phyloP scores from a whole-genome alignment of 1,284 basidiomycete species.

The Blastosporella zonata region DNA sequence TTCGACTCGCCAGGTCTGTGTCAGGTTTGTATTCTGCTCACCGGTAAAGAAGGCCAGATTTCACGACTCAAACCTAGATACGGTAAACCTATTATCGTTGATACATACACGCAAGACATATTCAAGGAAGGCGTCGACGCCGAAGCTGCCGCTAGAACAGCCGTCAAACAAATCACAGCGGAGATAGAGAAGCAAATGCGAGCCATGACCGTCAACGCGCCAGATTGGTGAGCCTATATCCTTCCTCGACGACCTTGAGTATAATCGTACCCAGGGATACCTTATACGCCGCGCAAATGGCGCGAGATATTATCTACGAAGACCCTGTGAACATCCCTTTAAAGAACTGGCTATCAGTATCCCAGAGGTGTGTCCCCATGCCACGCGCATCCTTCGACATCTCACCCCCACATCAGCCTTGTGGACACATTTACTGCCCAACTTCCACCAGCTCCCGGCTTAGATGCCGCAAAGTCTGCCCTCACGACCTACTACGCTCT shows the following conservation, averaged over 20 bases:
- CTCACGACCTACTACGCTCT: slow-evolving; percentile 61
- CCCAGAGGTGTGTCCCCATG: slow-evolving; percentile 49
- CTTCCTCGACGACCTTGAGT: neutral
- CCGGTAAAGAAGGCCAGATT: neutral
- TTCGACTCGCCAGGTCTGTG: slow-evolving; percentile 26
- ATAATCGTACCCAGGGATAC: slow-evolving; percentile 48
- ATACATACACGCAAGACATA: slow-evolving; percentile 23
- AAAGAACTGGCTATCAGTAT: slow-evolving; percentile 49
- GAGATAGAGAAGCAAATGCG: slow-evolving; percentile 51
- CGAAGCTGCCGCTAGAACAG: slow-evolving; percentile 43
- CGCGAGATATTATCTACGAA: slow-evolving; percentile 57
- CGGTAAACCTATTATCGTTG: slow-evolving; percentile 45
- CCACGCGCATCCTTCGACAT: neutral
- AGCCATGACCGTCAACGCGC: slow-evolving; percentile 64
- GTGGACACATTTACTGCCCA: slow-evolving; percentile 5
- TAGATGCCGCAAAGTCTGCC: slow-evolving; percentile 30
- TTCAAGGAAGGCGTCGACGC: slow-evolving; percentile 23
- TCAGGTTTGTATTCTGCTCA: slow-evolving; percentile 24
- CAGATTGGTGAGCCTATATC: slow-evolving; percentile 54
- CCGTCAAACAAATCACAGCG: slow-evolving; percentile 61
- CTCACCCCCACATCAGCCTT: slow-evolving; percentile 2
- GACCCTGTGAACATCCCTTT: slow-evolving; percentile 46
- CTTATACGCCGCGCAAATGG: slow-evolving; percentile 53
- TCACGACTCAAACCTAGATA: slow-evolving; percentile 28
- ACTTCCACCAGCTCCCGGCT: neutral